Evolutionary conservation across 805 yeast species (phyloP), one percentile per base, ranked within the genome.

Genomic region (Candida hungchunana): DNA sequence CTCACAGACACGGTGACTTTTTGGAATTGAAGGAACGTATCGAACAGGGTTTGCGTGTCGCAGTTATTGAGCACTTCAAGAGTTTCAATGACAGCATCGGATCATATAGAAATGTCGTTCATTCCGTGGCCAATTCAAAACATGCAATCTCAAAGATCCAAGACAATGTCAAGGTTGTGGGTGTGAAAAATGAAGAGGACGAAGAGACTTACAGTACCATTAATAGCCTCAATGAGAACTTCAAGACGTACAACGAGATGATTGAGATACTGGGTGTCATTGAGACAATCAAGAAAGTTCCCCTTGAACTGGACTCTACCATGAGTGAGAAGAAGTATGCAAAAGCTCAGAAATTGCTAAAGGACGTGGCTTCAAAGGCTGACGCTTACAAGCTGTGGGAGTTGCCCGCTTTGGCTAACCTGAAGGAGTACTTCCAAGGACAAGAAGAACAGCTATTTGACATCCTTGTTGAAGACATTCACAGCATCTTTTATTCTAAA

Each of bases 31-130:
- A 80, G 42, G 63, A 64, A 17, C 64, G 73, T 35, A 71, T 89
- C 10, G 73, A 79, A 12, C 55, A 55, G 13, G 73, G 78, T 18
- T 64, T 90, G 34, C 73, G 80, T 40, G 62, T 60, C 17, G 85
- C 89, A 2, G 96, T 89, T 19, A 82, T 81, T 46, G 83, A 79
- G 36, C 83, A 87, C 54, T 81, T 79, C 55, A 89, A 85, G 55
- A 79, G 86, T 2, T 88, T 90, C 62, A 88, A 86, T 56, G 81
- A 78, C 47, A 78, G 87, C 46, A 78, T 90, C 29, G 95, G 95
- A 0, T 80, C 90, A 5, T 90, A 86, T 58, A 81, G 86, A 36
- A 67, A 75, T 29, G 78, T 88, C 2, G 75, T 83, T 3, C 66
- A 72, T 29, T 67, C 79, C 1, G 68, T 89, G 15, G 64, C 75